Evolutionary conservation across 768 basidiomycete species (phyloP).

Genomic region (Ephemerocybe angulata): DNA sequence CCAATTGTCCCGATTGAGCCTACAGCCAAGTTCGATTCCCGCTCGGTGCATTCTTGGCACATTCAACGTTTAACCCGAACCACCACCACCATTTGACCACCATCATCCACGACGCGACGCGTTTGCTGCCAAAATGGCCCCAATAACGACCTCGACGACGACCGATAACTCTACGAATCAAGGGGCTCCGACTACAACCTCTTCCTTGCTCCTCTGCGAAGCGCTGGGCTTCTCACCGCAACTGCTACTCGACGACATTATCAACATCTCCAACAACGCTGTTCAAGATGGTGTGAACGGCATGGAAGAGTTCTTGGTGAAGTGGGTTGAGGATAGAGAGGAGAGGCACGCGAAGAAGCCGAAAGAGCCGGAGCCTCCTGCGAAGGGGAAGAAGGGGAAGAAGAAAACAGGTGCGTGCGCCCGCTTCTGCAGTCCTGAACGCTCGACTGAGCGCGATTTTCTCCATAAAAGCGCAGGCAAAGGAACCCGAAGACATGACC

Average conservation of each 20-base stretch:
- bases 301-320: constrained; percentile 71
- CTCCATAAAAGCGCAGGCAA: neutral
- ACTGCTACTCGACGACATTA: constrained; percentile 80
- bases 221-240: constrained; percentile 83
- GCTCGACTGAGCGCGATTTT: neutral
- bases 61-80: neutral
- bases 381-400: constrained; percentile 11
- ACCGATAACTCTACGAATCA: neutral
- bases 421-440: neutral
- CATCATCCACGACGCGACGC: neutral
- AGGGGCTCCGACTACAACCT: constrained; percentile 5
- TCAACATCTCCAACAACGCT: constrained; percentile 77
- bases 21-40: too few species aligned
- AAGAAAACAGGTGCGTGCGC: constrained; percentile 1
- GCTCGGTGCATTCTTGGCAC: too few species aligned
- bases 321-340: constrained; percentile 68
- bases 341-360: constrained; percentile 24
- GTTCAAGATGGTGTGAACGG: constrained; percentile 76
- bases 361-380: constrained; percentile 25
- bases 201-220: constrained; percentile 60
- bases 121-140: neutral
- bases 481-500: constrained; percentile 22
- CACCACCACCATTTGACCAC: neutral
- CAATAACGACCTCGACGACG: neutral
- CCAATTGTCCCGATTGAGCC: too few species aligned